Conservation (phyloP, 805 yeast genomes). For the Yamadazyma scolyti region DNA sequence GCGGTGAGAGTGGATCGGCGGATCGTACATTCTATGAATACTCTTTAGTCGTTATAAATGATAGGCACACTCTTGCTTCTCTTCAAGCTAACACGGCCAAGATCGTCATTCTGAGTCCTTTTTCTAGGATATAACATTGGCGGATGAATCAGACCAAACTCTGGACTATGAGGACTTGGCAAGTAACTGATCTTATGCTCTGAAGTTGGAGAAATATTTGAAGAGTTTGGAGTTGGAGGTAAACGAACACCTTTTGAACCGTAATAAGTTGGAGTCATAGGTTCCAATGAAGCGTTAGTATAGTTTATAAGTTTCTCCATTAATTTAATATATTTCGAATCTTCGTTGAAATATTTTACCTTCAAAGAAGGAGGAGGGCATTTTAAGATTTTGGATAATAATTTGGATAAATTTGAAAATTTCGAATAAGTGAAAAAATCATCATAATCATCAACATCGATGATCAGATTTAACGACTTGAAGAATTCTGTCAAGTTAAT, state of each 20-base stretch:
- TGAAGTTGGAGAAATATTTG: slow-evolving; percentile 17
- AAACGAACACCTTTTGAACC: slow-evolving; percentile 10
- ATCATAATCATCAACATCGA: slow-evolving; percentile 12
- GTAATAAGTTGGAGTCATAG: slow-evolving; percentile 28
- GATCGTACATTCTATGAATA: too few species aligned
- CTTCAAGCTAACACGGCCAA: slow-evolving; percentile 15
- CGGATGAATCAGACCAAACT: slow-evolving; percentile 11
- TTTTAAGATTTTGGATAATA: slow-evolving; percentile 32
- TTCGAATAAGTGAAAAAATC: slow-evolving; percentile 11
- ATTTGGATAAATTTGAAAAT: slow-evolving; percentile 16
- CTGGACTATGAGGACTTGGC: slow-evolving; percentile 13
- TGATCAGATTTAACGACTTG: slow-evolving; percentile 13
- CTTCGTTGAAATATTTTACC: slow-evolving; percentile 40
- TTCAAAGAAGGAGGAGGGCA: slow-evolving; percentile 46
- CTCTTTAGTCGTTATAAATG: slow-evolving; percentile 8
- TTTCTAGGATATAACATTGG: slow-evolving; percentile 10
- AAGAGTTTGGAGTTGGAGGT: slow-evolving; percentile 26
- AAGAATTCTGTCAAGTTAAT: slow-evolving; percentile 21
- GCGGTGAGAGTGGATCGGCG: too few species aligned
- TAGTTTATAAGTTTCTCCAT: slow-evolving; percentile 33
- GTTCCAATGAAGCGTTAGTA: slow-evolving; percentile 25
- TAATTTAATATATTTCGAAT: slow-evolving; percentile 29
- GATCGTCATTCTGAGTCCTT: slow-evolving; percentile 3
- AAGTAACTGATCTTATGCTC: slow-evolving; percentile 3
- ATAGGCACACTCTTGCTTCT: slow-evolving; percentile 19